Evolutionary conservation across 2,329 filamentous ascomycete species (phyloP).

Genomic region (Fusarium subtropicale): DNA sequence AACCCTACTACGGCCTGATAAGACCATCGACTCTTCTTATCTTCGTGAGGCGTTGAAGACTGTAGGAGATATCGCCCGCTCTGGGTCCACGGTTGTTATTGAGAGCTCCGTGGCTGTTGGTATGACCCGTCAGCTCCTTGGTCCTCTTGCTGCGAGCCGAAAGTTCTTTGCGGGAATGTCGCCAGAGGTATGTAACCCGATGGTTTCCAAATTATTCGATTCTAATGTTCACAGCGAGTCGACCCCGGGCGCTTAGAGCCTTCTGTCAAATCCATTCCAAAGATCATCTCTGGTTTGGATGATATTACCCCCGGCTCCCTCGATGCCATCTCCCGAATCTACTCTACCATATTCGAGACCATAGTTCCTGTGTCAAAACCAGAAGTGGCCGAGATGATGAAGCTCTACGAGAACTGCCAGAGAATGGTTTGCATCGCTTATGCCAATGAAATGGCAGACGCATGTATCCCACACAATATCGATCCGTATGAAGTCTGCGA

Average conservation of each 20-base stretch:
- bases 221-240: constrained; percentile 53
- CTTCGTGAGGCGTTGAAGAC: constrained; percentile 58
- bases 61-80: constrained; percentile 55
- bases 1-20: constrained; percentile 59
- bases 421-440: constrained; percentile 66
- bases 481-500: constrained; percentile 62
- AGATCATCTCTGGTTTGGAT: constrained; percentile 64
- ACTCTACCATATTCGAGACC: constrained; percentile 58
- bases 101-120: constrained; percentile 65
- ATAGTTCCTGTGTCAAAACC: constrained; percentile 61
- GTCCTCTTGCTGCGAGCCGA: constrained; percentile 54
- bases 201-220: fast-evolving
- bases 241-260: constrained; percentile 62
- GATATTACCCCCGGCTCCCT: constrained; percentile 58
- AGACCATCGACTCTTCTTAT: constrained; percentile 60
- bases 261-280: constrained; percentile 58
- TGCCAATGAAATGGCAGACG: constrained; percentile 66
- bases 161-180: constrained; percentile 62
- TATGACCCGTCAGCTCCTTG: constrained; percentile 63
- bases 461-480: constrained; percentile 58
- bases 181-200: constrained; percentile 48
- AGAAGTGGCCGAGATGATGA: constrained; percentile 67
- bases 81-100: constrained; percentile 60
- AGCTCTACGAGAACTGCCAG: constrained; percentile 68
- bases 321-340: constrained; percentile 56